These are phyloP conservation scores for Symbiodinium pilosum DNA, from an alignment of 73 alveolate genomes.

Conservation along the genomic window DNA sequence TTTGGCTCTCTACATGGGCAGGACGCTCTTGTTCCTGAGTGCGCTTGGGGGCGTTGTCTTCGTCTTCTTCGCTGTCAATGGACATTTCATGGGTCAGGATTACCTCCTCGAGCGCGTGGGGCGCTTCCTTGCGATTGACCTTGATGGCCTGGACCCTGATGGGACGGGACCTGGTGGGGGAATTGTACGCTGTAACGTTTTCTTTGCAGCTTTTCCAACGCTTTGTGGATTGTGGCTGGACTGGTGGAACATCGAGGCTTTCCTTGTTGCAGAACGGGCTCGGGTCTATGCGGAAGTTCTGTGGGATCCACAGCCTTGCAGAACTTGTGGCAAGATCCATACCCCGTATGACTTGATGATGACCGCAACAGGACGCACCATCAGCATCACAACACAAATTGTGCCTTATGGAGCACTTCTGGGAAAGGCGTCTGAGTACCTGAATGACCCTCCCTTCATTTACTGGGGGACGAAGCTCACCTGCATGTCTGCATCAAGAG, in stretches of 20 bases:
- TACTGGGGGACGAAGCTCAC: constrained; percentile 7
- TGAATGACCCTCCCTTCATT: neutral
- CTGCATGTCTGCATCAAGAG: constrained; percentile 6
- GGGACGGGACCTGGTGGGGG: constrained; percentile 91
- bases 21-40: constrained; percentile 11
- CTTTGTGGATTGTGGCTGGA: constrained; percentile 48
- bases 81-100: constrained; percentile 93
- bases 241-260: constrained; percentile 14
- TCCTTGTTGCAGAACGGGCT: constrained; percentile 7
- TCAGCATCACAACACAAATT: neutral
- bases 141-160: constrained; percentile 70
- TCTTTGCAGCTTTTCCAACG: constrained; percentile 78
- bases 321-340: constrained; percentile 11
- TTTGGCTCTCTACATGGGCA: constrained; percentile 78
- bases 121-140: constrained; percentile 51
- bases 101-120: constrained; percentile 86
- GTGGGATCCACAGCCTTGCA: constrained; percentile 7
- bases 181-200: constrained; percentile 70
- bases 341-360: constrained; percentile 3
- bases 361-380: constrained; percentile 3
- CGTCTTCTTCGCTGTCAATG: constrained; percentile 71
- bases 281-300: neutral
- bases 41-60: constrained; percentile 34
- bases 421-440: constrained; percentile 6
- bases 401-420: neutral